These are phyloP conservation scores for Mollisia scopiformis DNA, from an alignment of 2,329 filamentous ascomycete genomes.

Conservation along the genomic window DNA sequence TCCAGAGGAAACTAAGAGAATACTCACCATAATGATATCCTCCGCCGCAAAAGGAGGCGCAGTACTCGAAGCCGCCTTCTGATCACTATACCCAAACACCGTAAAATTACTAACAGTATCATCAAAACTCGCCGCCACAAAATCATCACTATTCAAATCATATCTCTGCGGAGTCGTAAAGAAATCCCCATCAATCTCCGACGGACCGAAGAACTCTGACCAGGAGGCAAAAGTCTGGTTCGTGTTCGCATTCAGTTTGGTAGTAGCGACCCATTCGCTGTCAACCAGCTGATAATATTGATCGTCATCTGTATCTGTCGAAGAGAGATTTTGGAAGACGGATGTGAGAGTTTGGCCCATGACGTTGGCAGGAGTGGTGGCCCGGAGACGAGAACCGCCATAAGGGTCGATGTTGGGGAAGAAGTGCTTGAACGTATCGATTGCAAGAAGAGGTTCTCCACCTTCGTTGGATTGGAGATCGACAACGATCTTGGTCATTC, in stretches of 20 bases:
- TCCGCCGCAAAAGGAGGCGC: slow-evolving; percentile 41
- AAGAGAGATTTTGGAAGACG: slow-evolving; percentile 24
- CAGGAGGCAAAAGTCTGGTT: slow-evolving; percentile 27
- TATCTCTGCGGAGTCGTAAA: slow-evolving; percentile 31
- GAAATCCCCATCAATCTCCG: slow-evolving; percentile 21
- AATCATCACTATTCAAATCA: slow-evolving; percentile 25
- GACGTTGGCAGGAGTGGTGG: slow-evolving; percentile 24
- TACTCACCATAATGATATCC: slow-evolving; percentile 38
- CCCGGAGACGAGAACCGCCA: slow-evolving; percentile 27
- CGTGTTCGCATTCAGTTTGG: slow-evolving; percentile 24
- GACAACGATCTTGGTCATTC: slow-evolving; percentile 62
- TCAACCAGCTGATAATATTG: slow-evolving; percentile 21
- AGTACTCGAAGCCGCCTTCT: slow-evolving; percentile 7
- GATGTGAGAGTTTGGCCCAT: slow-evolving; percentile 26
- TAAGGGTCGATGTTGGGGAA: slow-evolving; percentile 35
- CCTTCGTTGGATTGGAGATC: slow-evolving; percentile 65
- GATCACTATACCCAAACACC: slow-evolving; percentile 33
- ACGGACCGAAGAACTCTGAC: slow-evolving; percentile 26
- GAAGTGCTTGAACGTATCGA: slow-evolving; percentile 50
- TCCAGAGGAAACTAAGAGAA: not conserved
- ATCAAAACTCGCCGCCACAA: slow-evolving; percentile 22
- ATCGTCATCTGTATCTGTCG: slow-evolving; percentile 10
- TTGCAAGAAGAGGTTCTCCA: slow-evolving; percentile 62
- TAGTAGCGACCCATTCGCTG: slow-evolving; percentile 28
- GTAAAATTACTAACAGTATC: slow-evolving; percentile 26